Evolutionary conservation across 768 basidiomycete genomes (phyloP).

Genomic region (button mushroom (Agaricus bisporus)): DNA sequence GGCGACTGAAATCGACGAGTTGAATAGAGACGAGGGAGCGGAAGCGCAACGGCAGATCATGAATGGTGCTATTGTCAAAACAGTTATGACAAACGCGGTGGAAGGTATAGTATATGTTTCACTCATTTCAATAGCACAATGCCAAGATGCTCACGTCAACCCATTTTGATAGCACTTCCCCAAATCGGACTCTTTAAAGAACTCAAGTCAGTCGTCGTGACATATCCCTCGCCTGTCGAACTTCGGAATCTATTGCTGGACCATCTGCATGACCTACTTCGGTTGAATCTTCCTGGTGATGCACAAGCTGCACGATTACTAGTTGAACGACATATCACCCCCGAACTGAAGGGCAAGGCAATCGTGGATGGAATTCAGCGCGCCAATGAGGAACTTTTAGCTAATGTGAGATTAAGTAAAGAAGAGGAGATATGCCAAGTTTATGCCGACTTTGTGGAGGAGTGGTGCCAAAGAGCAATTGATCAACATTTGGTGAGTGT

Average conservation of each 20-base stretch:
- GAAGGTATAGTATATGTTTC: slow-evolving; percentile 55
- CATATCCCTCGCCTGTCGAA: slow-evolving; percentile 28
- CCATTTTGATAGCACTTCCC: slow-evolving; percentile 30
- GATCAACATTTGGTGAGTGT: slow-evolving; percentile 44
- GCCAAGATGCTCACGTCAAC: slow-evolving; percentile 11
- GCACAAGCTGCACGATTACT: slow-evolving; percentile 30
- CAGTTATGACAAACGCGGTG: slow-evolving; percentile 69
- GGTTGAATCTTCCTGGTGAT: slow-evolving; percentile 25
- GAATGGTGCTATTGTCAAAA: slow-evolving; percentile 73
- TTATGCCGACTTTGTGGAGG: slow-evolving; percentile 50
- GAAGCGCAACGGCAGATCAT: slow-evolving; percentile 63
- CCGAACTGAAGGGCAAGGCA: slow-evolving; percentile 23
- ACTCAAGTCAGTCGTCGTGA: slow-evolving; percentile 30
- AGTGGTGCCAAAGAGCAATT: slow-evolving; percentile 36
- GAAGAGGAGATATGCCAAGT: slow-evolving; percentile 24
- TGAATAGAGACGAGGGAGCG: slow-evolving; percentile 40
- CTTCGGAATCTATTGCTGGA: slow-evolving; percentile 31
- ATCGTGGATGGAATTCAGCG: slow-evolving; percentile 31
- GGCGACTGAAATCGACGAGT: slow-evolving; percentile 33
- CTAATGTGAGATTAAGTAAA: slow-evolving; percentile 15
- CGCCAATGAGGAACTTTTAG: slow-evolving; percentile 34
- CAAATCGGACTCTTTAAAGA: slow-evolving; percentile 35
- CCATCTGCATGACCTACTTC: slow-evolving; percentile 32
- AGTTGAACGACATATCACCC: slow-evolving; percentile 26
- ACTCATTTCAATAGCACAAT: background rate